Conservation (phyloP, 2,329 filamentous ascomycete species). For the Aspergillus cejpii region DNA sequence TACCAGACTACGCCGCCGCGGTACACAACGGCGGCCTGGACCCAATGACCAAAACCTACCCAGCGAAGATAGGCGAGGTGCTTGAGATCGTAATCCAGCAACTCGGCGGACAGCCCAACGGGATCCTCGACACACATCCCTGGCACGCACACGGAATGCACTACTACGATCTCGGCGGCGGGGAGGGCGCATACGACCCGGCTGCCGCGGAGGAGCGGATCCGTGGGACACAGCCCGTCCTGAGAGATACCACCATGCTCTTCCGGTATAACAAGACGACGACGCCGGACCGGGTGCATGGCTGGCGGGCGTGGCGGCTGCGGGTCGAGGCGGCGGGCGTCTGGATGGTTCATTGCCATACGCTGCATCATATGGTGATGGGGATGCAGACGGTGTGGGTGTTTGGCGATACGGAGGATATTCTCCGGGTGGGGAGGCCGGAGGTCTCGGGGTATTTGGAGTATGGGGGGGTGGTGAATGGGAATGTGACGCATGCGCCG, state of each 20-base stretch:
- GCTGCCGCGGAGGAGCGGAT: constrained; percentile 39
- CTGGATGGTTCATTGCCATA: constrained; percentile 49
- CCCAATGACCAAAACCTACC: constrained; percentile 35
- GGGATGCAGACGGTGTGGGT: constrained; percentile 45
- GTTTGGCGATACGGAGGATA: constrained; percentile 41
- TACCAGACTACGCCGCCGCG: constrained; percentile 34
- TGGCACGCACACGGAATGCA: constrained; percentile 45
- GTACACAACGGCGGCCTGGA: constrained; percentile 42
- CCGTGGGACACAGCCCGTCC: constrained; percentile 34
- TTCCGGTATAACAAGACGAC: constrained; percentile 55
- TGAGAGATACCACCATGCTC: constrained; percentile 49
- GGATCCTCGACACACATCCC: constrained; percentile 41
- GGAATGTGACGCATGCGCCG: constrained; percentile 24
- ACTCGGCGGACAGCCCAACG: constrained; percentile 19
- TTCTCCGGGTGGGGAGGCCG: constrained; percentile 25
- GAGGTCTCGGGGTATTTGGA: constrained; percentile 41
- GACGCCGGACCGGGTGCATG: no score
- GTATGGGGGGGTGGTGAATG: constrained; percentile 42
- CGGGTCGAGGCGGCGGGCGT: constrained; percentile 52
- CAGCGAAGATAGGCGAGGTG: constrained; percentile 43
- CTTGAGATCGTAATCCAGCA: constrained; percentile 43
- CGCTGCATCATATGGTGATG: constrained; percentile 46
- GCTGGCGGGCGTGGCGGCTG: constrained; percentile 58
- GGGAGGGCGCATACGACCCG: constrained; percentile 43
- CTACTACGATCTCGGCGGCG: constrained; percentile 43